Base-by-base conservation (phyloP, 371 early-diverging fungal genomes). In the Apophysomyces ossiformis region DNA sequence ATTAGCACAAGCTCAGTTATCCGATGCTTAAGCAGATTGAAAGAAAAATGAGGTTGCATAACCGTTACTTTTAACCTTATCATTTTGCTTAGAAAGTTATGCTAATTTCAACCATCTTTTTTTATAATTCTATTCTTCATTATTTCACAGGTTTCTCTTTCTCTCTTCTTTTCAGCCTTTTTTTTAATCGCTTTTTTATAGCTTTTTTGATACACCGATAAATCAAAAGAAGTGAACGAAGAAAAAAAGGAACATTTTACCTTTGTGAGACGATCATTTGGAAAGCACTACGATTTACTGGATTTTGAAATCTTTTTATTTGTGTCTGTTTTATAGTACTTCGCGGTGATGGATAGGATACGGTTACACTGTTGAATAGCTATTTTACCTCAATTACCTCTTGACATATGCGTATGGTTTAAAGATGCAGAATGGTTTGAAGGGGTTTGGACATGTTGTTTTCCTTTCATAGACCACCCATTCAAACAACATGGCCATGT, bases 1-100 rank as follows among this genome's bases (percentile, higher is more conserved):
- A 68, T 69, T 84, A 37, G 79, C 84, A 67, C 79, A 79, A 60
- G 81, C 79, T 43, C 81, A 81, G 59, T 60, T 82, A 57, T 63
- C 79, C 54, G 81, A 82, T 70, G 71, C 71, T 66, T 73, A 69
- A 63, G 39, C 36, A 56, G 26, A n/a, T 37, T 56, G 37, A 46
- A 63, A 5, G 16, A 50, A 7, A 37, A 63, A 13, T 32, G 16
- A 54, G n/a, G 57, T 54, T 54, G 57, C 36, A 37, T 63, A 21
- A 26, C 54, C 9, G 54, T 26, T 50, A 50, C 21, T 50, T 32
- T 41, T 41, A 41, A 41, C 41, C 13, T 41, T 50, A 50, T 50
- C 21, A 8, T 50, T 50, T n/a, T 50, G 54, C 21, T 7, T 50
- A 50, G 54, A 50, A 50, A 21, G 54, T 11, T 50, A 50, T 50